Conservation (phyloP, 495 filamentous ascomycete genomes). For the Tuber borchii region DNA sequence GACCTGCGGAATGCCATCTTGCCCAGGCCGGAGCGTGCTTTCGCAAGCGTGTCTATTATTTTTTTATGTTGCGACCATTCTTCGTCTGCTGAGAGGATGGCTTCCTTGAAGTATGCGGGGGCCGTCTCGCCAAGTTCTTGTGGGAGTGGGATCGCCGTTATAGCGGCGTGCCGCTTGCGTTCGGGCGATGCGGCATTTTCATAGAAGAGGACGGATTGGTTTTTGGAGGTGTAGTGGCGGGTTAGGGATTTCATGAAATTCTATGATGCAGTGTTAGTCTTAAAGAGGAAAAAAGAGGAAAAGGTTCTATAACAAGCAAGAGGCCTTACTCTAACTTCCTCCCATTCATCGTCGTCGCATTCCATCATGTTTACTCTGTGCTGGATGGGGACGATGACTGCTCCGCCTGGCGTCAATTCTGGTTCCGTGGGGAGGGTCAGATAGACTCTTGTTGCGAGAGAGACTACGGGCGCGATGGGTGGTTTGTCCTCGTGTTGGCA, state of each 20-base stretch:
- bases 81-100: slow-evolving; percentile 76
- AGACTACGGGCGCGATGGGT: slow-evolving; percentile 84
- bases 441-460: slow-evolving; percentile 77
- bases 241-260: slow-evolving; percentile 99
- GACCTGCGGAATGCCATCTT: slow-evolving; percentile 73
- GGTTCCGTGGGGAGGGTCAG: slow-evolving; percentile 85
- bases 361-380: slow-evolving; percentile 87
- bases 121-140: slow-evolving; percentile 80
- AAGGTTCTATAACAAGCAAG: not conserved
- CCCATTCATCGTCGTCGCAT: slow-evolving; percentile 99
- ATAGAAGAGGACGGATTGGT: slow-evolving; percentile 89
- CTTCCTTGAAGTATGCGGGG: slow-evolving; percentile 91
- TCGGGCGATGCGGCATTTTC: slow-evolving; percentile 85
- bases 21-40: slow-evolving; percentile 59
- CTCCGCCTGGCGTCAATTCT: slow-evolving; percentile 74
- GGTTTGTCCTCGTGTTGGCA: slow-evolving; percentile 87
- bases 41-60: slow-evolving; percentile 77
- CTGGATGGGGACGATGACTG: slow-evolving; percentile 81
- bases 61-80: slow-evolving; percentile 96
- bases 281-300: not conserved
- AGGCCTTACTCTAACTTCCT: slow-evolving; percentile 65
- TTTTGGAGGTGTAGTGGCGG: slow-evolving; percentile 85
- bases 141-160: slow-evolving; percentile 81
- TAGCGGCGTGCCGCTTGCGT: slow-evolving; percentile 71
- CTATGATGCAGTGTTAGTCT: slow-evolving; percentile 23